A percentile compares a stretch with the other conserved stretches of the same genome.
phyloP scores from a whole-genome alignment of 768 basidiomycete species.

The Psilocybe cubensis region DNA sequence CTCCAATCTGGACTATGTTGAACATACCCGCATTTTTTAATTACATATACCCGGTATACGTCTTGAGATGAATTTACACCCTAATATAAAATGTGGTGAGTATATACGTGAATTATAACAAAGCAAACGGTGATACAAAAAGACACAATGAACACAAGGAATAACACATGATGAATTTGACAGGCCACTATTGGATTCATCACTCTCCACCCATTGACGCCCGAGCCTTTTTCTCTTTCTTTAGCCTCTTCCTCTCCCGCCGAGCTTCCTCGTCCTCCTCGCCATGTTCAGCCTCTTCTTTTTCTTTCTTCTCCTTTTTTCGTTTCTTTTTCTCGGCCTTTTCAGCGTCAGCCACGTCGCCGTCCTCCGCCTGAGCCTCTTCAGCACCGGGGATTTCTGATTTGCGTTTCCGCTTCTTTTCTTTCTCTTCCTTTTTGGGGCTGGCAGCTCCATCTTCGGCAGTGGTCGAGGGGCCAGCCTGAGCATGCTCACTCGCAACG shows the following conservation, averaged over 20 bases:
- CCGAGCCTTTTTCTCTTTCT: slow-evolving; percentile 68
- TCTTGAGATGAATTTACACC: slow-evolving; percentile 15
- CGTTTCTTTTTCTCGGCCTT: slow-evolving; percentile 60
- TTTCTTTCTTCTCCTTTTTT: slow-evolving; percentile 67
- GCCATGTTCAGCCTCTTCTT: slow-evolving; percentile 44
- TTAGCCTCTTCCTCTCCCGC: slow-evolving; percentile 64
- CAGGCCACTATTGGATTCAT: slow-evolving; percentile 3
- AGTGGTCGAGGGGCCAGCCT: slow-evolving; percentile 23
- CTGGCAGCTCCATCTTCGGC: slow-evolving; percentile 17
- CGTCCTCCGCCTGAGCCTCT: slow-evolving; percentile 43
- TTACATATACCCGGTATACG: slow-evolving; percentile 19
- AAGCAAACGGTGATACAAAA: slow-evolving; percentile 8
- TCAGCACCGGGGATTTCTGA: slow-evolving; percentile 54
- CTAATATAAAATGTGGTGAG: slow-evolving; percentile 12
- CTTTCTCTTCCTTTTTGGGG: slow-evolving; percentile 50
- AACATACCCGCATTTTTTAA: slow-evolving; percentile 22
- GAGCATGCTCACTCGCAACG: slow-evolving; percentile 26
- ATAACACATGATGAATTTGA: background rate
- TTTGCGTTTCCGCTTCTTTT: slow-evolving; percentile 88
- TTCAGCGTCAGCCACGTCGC: slow-evolving; percentile 45
- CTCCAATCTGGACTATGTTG: slow-evolving; percentile 22
- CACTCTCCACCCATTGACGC: slow-evolving; percentile 45
- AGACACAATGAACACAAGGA: background rate
- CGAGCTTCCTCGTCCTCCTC: slow-evolving; percentile 61
- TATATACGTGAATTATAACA: slow-evolving; percentile 19